Evolutionary conservation across 176 grass and related monocot genomes (phyloP).

Genomic region (Carex cristatella): DNA sequence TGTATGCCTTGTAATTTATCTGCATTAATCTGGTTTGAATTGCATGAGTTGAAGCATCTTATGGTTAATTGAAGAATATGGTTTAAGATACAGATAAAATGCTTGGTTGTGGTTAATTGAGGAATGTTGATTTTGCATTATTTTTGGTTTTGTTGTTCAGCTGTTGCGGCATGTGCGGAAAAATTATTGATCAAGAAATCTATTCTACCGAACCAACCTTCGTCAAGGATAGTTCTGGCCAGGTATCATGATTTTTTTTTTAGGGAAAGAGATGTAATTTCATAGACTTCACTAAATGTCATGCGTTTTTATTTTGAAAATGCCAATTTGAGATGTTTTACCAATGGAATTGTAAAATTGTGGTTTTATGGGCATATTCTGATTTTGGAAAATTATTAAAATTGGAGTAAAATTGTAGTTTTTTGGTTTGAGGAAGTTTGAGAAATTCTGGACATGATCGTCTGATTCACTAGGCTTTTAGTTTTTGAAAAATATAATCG

Average conservation of each 20-base stretch:
- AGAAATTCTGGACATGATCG: background rate
- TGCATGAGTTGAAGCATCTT: background rate
- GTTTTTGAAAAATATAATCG: background rate
- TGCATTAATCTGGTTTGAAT: background rate
- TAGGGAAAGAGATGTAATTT: background rate
- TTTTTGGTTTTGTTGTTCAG: conserved; percentile 33
- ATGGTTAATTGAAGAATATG: background rate
- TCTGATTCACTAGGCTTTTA: background rate
- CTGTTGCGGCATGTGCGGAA: conserved; percentile 58
- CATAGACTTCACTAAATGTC: background rate
- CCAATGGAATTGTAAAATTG: background rate
- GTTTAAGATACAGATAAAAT: background rate
- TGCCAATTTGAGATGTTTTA: background rate
- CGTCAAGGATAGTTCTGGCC: conserved; percentile 35
- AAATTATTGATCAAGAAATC: conserved; percentile 61
- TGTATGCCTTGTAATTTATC: too few species aligned
- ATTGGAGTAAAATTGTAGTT: background rate
- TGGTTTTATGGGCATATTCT: background rate
- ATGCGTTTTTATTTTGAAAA: background rate
- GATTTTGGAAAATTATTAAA: background rate
- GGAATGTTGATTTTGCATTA: background rate
- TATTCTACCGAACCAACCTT: conserved; percentile 41
- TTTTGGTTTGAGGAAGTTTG: background rate
- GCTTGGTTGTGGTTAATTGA: background rate
- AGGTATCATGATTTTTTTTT: conserved; percentile 6